phyloP scores from a whole-genome alignment of 352 stramenopile species.

The Globisporangium takayamanum region DNA sequence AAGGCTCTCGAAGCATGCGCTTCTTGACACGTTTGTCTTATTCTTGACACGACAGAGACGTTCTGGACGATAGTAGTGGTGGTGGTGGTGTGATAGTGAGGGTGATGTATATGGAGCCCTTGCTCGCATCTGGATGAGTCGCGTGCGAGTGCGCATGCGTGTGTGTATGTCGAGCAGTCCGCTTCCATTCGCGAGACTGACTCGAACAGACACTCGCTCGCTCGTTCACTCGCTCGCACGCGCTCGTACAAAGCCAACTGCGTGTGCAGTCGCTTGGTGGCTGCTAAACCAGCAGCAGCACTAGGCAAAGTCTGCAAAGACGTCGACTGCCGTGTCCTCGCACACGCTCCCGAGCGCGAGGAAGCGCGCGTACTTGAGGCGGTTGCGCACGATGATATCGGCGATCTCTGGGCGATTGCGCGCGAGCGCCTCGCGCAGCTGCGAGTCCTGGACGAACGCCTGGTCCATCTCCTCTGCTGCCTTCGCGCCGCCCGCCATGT shows the following conservation, averaged over 20 bases:
- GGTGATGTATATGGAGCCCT: no score
- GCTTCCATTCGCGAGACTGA: not conserved
- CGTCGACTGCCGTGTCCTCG: conserved; percentile 42
- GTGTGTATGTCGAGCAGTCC: not conserved
- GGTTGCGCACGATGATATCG: conserved; percentile 71
- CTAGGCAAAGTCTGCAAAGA: conserved; percentile 32
- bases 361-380: conserved; percentile 67
- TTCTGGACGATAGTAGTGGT: no score
- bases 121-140: not conserved
- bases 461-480: conserved; percentile 55
- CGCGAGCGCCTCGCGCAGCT: conserved; percentile 51
- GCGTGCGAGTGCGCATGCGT: not conserved
- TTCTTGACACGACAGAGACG: no score
- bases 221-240: not conserved
- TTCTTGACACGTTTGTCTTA: no score
- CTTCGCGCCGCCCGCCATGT: conserved; percentile 46
- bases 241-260: not conserved
- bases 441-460: conserved; percentile 52
- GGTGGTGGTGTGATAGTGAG: no score
- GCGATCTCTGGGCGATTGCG: conserved; percentile 62
- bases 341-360: conserved; percentile 50
- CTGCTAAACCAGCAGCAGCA: no score
- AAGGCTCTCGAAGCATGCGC: no score
- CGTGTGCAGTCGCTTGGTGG: no score
- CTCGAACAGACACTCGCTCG: not conserved